phyloP scores from a whole-genome alignment of 1,139 yeast genomes.

The Pichia sp. region DNA sequence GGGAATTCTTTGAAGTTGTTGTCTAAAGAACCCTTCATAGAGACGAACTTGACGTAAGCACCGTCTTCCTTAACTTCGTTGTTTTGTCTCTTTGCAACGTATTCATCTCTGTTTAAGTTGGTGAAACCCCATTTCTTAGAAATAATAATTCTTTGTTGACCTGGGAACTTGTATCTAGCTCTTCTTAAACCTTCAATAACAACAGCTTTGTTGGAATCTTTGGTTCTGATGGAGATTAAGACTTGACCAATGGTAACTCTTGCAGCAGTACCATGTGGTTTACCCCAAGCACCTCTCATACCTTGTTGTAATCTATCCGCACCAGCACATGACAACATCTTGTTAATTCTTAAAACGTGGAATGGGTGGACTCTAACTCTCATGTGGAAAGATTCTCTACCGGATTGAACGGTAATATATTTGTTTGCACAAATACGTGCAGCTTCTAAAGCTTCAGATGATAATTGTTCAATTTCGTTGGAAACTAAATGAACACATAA shows the following conservation, averaged over 20 bases:
- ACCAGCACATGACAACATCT: conserved; percentile 99
- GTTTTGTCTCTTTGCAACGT: conserved; percentile 86
- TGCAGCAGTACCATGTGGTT: conserved; percentile 99
- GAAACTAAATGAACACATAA: conserved; percentile 98
- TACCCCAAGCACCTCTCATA: conserved; percentile 99
- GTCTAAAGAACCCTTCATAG: conserved; percentile 93
- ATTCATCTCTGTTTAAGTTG: conserved; percentile 95
- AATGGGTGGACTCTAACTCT: conserved; percentile 99
- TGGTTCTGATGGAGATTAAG: conserved; percentile 97
- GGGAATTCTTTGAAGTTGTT: conserved; percentile 94
- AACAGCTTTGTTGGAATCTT: conserved; percentile 94
- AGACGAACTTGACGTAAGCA: conserved; percentile 98
- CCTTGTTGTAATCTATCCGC: conserved; percentile 99
- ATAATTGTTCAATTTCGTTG: conserved; percentile 97
- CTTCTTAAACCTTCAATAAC: conserved; percentile 99
- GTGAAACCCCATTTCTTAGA: conserved; percentile 99
- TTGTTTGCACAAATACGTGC: conserved; percentile 99
- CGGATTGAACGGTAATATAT: conserved; percentile 94
- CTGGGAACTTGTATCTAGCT: conserved; percentile 99
- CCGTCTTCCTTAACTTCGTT: conserved; percentile 99
- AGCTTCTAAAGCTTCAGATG: conserved; percentile 99
- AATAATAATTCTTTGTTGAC: conserved; percentile 98
- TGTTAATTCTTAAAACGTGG: conserved; percentile 99
- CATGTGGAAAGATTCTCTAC: conserved; percentile 99
- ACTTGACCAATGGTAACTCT: conserved; percentile 99